phyloP scores from a whole-genome alignment of 441 rosid genomes.

The Croton laevigatus region DNA sequence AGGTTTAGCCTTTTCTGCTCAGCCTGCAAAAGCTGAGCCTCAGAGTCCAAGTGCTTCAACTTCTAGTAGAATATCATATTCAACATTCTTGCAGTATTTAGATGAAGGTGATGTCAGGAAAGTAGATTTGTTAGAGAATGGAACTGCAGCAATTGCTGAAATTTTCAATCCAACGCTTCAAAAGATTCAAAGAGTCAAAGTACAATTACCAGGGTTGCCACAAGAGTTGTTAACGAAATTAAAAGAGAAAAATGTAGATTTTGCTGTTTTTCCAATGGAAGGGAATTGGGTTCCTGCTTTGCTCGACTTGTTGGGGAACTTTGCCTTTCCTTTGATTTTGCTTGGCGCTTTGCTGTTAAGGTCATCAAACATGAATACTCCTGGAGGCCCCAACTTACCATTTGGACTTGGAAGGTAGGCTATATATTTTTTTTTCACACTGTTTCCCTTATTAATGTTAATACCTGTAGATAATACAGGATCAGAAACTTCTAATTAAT shows the following conservation, averaged over 20 bases:
- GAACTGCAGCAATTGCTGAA: conserved; percentile 64
- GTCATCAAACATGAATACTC: conserved; percentile 38
- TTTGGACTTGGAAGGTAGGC: conserved; percentile 76
- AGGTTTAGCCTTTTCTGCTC: conserved; percentile 25
- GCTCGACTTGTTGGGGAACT: conserved; percentile 53
- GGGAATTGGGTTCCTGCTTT: conserved; percentile 44
- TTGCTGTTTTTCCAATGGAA: conserved; percentile 61
- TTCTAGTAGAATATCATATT: conserved; percentile 60
- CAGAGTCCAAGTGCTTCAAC: conserved; percentile 46
- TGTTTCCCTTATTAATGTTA: no score
- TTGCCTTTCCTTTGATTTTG: conserved; percentile 59
- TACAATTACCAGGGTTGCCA: conserved; percentile 67
- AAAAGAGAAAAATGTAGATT: conserved; percentile 63
- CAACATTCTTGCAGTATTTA: conserved; percentile 59
- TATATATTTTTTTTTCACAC: no score
- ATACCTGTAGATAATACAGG: no score
- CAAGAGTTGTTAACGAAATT: conserved; percentile 54
- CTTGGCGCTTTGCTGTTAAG: conserved; percentile 51
- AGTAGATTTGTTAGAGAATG: conserved; percentile 73
- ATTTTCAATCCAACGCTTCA: conserved; percentile 44
- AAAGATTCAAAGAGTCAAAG: conserved; percentile 59
- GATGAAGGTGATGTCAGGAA: conserved; percentile 57
- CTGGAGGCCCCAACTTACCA: conserved; percentile 63
- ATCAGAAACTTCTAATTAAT: no score
- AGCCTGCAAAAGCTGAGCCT: conserved; percentile 51